phyloP scores from a whole-genome alignment of 2,329 filamentous ascomycete species.

The Pseudocercospora pini-densiflorae region DNA sequence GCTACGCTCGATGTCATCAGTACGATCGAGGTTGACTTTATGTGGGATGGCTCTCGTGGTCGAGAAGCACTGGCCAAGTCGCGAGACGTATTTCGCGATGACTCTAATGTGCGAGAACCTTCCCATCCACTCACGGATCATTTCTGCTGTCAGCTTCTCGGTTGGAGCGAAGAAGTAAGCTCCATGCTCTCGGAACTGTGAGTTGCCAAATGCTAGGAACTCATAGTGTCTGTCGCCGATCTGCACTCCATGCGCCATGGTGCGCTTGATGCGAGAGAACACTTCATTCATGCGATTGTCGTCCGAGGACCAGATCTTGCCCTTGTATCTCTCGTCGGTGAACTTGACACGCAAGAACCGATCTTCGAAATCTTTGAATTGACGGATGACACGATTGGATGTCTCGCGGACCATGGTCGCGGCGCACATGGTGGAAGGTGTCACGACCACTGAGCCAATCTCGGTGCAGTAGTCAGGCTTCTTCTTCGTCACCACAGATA shows the following conservation, averaged over 20 bases:
- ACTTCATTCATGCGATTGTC: conserved; percentile 52
- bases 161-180: conserved; percentile 90
- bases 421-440: conserved; percentile 81
- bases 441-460: conserved; percentile 77
- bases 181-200: conserved; percentile 88
- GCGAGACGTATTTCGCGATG: conserved; percentile 87
- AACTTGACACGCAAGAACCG: conserved; percentile 90
- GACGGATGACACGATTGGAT: conserved; percentile 83
- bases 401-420: conserved; percentile 79
- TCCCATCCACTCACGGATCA: conserved; percentile 87
- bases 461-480: conserved; percentile 72
- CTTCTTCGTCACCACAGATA: conserved; percentile 32
- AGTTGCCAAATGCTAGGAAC: conserved; percentile 94
- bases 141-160: conserved; percentile 67
- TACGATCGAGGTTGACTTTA: conserved; percentile 60
- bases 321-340: conserved; percentile 72
- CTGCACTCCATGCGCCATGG: conserved; percentile 76
- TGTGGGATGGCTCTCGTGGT: conserved; percentile 78
- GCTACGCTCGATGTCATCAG: conserved; percentile 72
- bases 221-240: conserved; percentile 83
- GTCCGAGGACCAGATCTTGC: conserved; percentile 40
- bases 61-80: conserved; percentile 93
- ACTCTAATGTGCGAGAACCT: conserved; percentile 78
- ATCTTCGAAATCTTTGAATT: conserved; percentile 70
- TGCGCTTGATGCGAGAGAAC: conserved; percentile 73